A percentile compares a stretch with the other conserved stretches of the same genome.
Conservation (phyloP, 2,329 filamentous ascomycete genomes). For the Penicillium polonicum region DNA sequence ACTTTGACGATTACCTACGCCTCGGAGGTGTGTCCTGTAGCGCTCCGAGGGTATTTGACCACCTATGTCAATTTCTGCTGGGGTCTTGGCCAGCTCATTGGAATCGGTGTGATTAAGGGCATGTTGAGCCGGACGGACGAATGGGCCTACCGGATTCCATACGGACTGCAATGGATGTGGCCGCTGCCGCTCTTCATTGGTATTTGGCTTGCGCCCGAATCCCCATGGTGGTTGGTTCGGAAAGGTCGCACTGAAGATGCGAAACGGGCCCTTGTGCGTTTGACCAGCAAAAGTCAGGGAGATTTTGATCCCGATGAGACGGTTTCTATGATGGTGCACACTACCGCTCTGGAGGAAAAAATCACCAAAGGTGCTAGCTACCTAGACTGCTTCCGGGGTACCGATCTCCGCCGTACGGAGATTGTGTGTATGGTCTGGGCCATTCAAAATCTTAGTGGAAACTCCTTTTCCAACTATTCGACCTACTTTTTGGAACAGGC, state of each 20-base stretch:
- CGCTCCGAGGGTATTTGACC: constrained; percentile 47
- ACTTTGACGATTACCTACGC: constrained; percentile 50
- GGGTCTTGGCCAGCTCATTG: constrained; percentile 52
- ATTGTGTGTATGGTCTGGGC: constrained; percentile 66
- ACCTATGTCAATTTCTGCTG: constrained; percentile 50
- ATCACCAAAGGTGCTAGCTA: constrained; percentile 74
- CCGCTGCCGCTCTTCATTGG: constrained; percentile 50
- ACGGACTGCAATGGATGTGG: constrained; percentile 56
- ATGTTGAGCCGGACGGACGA: constrained; percentile 48
- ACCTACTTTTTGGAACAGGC: constrained; percentile 61
- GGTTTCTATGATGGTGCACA: constrained; percentile 89
- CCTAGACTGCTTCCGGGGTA: constrained; percentile 78
- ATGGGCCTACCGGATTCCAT: constrained; percentile 55
- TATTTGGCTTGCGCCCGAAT: constrained; percentile 51
- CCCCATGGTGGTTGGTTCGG: constrained; percentile 53
- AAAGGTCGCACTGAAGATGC: constrained; percentile 49
- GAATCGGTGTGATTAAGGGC: constrained; percentile 51
- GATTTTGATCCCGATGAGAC: constrained; percentile 81
- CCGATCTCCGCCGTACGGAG: constrained; percentile 74
- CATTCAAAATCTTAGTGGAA: constrained; percentile 64
- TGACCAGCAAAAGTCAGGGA: constrained; percentile 51
- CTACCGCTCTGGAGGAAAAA: constrained; percentile 73
- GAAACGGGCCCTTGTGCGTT: constrained; percentile 42
- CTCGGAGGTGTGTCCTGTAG: constrained; percentile 49
- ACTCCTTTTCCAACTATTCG: constrained; percentile 64